Evolutionary conservation across 169 alveolate species (phyloP), one percentile per base, ranked within the genome.

Genomic region (Plasmodium fragile): DNA sequence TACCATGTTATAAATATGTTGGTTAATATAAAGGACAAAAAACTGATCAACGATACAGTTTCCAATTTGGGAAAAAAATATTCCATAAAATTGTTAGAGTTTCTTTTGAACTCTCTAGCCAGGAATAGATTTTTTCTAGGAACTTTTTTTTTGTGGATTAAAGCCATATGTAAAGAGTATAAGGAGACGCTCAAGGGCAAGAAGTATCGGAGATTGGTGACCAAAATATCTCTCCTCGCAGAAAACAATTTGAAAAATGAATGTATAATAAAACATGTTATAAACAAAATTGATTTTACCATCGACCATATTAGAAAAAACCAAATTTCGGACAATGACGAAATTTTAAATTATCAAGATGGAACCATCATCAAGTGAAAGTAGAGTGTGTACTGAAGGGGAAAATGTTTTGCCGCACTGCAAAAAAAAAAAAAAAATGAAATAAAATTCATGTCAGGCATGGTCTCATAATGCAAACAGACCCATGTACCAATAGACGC

Each of bases 321-420:
- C 80, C 34, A 53, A 65, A 28, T 65, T 30, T 41, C 55, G 4
- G 65, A 53, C 7, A 45, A 71, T 78, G 25, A 28, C 36, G 82
- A 75, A 28, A 59, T 53, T 36, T 55, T 87, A 7, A 75, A 55
- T 77, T 87, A 87, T 65, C 65, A 32, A 77, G 90, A 87, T 77
- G 93, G 93, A 78, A 77, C 93, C 52, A 87, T 87, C 39, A 87
- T 77, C 59, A 87, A 87, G 80, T 87, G 70, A 87, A 53, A 72
- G 5, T 39, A 39, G n/a, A n/a, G n/a, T n/a, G n/a, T n/a, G 22
- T 45, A 25, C 28, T n/a, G 16, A 3, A 59, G 34, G 16, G 75
- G 28, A 0, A 3, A 59, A 59, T 7, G 28, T 18, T 59, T 59
- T 59, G 16, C 10, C 75, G 34, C 75, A 59, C 16, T 59, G 28